Evolutionary conservation across 169 alveolate species (phyloP).

Genomic region (Eimeria nieschulzi): DNA sequence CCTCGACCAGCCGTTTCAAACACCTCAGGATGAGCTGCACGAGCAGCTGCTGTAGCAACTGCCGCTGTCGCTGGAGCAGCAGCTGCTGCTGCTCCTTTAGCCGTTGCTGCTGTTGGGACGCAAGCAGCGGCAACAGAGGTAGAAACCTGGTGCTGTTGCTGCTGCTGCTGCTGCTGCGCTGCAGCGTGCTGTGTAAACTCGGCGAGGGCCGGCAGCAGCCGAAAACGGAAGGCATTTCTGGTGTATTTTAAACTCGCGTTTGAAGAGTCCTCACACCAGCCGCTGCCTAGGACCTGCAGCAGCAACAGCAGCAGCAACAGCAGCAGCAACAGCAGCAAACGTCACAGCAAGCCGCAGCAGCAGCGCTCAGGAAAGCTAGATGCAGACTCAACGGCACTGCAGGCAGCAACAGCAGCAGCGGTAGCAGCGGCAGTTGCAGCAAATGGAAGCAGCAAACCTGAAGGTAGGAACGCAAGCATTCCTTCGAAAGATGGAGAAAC

Average conservation of each 20-base stretch:
- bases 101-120: background rate
- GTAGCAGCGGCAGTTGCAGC: background rate
- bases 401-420: background rate
- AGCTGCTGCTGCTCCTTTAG: background rate
- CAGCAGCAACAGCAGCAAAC: too few species aligned
- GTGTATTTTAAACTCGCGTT: constrained; percentile 11
- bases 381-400: background rate
- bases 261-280: constrained; percentile 44
- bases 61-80: constrained; percentile 11
- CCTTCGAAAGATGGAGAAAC: constrained; percentile 14
- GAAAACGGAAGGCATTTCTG: constrained; percentile 34
- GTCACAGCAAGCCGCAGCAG: too few species aligned
- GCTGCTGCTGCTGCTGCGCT: constrained; percentile 1
- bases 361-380: too few species aligned
- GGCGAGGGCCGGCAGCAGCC: constrained; percentile 36
- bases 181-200: background rate
- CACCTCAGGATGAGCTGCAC: background rate
- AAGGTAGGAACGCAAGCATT: constrained; percentile 11
- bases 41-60: constrained; percentile 6
- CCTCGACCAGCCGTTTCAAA: background rate
- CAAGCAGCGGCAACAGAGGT: too few species aligned
- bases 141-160: background rate
- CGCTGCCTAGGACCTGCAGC: background rate
- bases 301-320: background rate
- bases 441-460: background rate